Evolutionary conservation across 306 rosid genomes (phyloP).

Genomic region (Quercus aquifolioides): DNA sequence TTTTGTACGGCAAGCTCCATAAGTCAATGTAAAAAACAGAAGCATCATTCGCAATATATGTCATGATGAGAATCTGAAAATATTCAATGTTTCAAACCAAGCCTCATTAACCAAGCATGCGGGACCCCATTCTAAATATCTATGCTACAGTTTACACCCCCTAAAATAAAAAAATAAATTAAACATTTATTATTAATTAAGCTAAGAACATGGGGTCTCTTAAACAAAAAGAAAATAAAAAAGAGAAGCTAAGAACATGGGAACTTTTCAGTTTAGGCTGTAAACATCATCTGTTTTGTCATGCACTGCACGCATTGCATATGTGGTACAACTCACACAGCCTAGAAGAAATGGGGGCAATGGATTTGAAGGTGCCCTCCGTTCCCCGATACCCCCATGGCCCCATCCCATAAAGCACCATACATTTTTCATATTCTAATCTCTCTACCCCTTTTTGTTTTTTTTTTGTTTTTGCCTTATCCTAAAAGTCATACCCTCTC

Average conservation of each 20-base stretch:
- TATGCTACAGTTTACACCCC: neutral
- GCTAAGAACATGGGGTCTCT: neutral
- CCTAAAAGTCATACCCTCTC: neutral
- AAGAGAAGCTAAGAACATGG: neutral
- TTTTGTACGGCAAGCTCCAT: conserved; percentile 5
- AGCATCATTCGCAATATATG: conserved; percentile 40
- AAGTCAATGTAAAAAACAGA: conserved; percentile 62
- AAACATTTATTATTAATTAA: neutral
- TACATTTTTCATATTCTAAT: conserved; percentile 11
- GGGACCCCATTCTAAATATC: conserved; percentile 22
- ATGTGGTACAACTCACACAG: conserved; percentile 27
- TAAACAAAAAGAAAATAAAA: neutral
- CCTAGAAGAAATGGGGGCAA: conserved; percentile 24
- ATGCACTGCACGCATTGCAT: neutral
- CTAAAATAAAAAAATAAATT: neutral
- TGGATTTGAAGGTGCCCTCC: conserved; percentile 27
- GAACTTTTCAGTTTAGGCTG: conserved; percentile 10
- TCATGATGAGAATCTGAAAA: conserved; percentile 38
- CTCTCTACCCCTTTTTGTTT: conserved; percentile 8
- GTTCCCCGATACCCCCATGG: conserved; percentile 32
- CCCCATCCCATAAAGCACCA: neutral
- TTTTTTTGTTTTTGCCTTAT: neutral
- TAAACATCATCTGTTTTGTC: conserved; percentile 10
- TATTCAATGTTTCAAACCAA: conserved; percentile 27
- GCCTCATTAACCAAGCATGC: conserved; percentile 16